These are phyloP conservation scores for Pseudonitzschia pungens DNA, from an alignment of 108 stramenopile species.

Conservation along the genomic window DNA sequence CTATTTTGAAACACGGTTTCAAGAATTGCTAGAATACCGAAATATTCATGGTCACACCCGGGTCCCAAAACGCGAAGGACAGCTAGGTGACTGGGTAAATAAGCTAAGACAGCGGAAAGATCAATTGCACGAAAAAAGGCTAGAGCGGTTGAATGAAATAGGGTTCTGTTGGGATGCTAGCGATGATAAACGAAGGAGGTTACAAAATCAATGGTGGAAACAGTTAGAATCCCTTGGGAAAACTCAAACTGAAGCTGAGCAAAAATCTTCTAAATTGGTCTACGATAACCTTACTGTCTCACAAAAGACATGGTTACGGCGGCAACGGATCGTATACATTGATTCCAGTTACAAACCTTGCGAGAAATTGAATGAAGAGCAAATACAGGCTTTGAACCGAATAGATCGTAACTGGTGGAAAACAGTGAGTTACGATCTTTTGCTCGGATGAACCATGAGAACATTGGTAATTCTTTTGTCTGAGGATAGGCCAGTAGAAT, in stretches of 20 bases:
- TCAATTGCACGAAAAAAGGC: slow-evolving; percentile 1
- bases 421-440: not conserved
- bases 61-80: slow-evolving; percentile 2
- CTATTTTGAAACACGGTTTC: slow-evolving; percentile 3
- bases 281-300: not conserved
- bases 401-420: slow-evolving; percentile 9
- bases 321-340: slow-evolving; percentile 6
- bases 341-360: not conserved
- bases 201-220: slow-evolving; percentile 8
- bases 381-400: slow-evolving; percentile 6
- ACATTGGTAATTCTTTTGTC: not conserved
- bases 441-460: not conserved
- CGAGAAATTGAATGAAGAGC: not conserved
- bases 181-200: not conserved
- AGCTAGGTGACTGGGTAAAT: slow-evolving; percentile 5
- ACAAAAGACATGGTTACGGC: not conserved
- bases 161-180: slow-evolving; percentile 12
- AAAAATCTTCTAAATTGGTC: not conserved
- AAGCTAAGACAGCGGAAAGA: not conserved
- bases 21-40: not conserved
- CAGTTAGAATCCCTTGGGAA: not conserved
- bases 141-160: slow-evolving; percentile 4
- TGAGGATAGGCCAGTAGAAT: too few relatives aligned
- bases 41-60: slow-evolving; percentile 8
- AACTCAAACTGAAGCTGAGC: not conserved